Base-by-base conservation (phyloP, 495 filamentous ascomycete genomes). In the Neurospora pannonica region DNA sequence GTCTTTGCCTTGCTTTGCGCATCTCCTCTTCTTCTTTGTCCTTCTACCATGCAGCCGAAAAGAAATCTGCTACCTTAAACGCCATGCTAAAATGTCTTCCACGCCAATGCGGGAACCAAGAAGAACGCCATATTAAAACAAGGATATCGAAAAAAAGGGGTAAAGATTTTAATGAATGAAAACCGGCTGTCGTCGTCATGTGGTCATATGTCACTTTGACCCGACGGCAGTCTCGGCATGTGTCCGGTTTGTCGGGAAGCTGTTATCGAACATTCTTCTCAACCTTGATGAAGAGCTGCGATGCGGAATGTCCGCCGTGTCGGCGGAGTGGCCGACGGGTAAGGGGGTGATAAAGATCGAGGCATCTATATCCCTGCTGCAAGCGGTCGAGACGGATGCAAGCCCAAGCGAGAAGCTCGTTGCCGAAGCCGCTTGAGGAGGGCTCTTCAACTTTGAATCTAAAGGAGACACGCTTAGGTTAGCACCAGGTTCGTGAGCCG, bases 381-480 rank as follows among this genome's bases (percentile, higher is more conserved):
- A 97, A 81, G 37, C 94, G 90, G 82, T 97, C 93, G 4, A 98
- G 89, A 34, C 94, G 89, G 78, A 97, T 91, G 81, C 95, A 97
- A 38, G 93, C 89, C 95, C 95, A 97, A 15, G 92, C 93, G 34
- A 91, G 89, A 24, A 94, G 79, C 38, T 89, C 83, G 75, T 95
- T 92, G 74, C 88, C 74, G 73, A 80, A 74, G 73, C 76, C 72
- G 78, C 74, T 71, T 60, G 75, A 71, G 76, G 73, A 88, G 71
- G 93, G 89, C 77, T 97, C 92, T 79, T 94, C 91, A 76, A 97
- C 86, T 81, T 95, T 97, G 83, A 98, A 92, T 77, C 95, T 86
- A 71, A 74, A 75, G 48, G 71, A 72, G 76, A 28, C 17, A 28
- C 1, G 15, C 3, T 8, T 6, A 71, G 34, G 62, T 78, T 76